Evolutionary conservation across 2,329 filamentous ascomycete species (phyloP).

Genomic region (Arthrobotrys conoides): DNA sequence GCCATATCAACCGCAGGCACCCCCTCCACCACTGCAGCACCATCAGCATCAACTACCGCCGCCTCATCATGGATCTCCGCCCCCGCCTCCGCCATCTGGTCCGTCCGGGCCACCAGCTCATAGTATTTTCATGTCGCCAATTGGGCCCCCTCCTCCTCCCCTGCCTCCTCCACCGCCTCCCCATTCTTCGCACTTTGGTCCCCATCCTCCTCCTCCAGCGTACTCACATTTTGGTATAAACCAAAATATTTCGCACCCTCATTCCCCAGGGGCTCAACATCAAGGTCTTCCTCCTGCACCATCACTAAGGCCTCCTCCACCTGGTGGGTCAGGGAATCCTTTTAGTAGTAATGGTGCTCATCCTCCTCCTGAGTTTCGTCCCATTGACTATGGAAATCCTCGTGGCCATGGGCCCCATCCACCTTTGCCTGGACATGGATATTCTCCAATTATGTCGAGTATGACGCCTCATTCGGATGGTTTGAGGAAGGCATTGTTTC

Average conservation of each 20-base stretch:
- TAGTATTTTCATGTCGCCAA: slow-evolving; percentile 45
- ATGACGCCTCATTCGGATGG: slow-evolving; percentile 36
- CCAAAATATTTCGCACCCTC: slow-evolving; percentile 49
- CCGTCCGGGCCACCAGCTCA: slow-evolving; percentile 36
- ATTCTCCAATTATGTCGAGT: slow-evolving; percentile 57
- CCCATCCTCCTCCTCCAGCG: slow-evolving; percentile 10
- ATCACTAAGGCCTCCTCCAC: slow-evolving; percentile 18
- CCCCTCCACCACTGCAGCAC: slow-evolving; percentile 23
- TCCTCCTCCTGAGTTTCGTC: slow-evolving; percentile 55
- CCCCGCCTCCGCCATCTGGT: slow-evolving; percentile 29
- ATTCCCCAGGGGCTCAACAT: slow-evolving; percentile 28
- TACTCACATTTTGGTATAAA: slow-evolving; percentile 44
- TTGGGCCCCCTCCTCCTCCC: slow-evolving; percentile 54
- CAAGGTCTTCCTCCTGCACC: slow-evolving; percentile 38
- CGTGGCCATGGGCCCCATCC: slow-evolving; percentile 46
- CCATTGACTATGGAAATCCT: slow-evolving; percentile 56
- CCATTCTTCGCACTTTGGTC: slow-evolving; percentile 37
- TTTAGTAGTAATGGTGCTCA: slow-evolving; percentile 57
- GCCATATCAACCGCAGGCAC: slow-evolving; percentile 42
- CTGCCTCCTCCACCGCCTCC: slow-evolving; percentile 46
- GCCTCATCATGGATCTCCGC: slow-evolving; percentile 42
- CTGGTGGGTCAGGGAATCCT: slow-evolving; percentile 44
- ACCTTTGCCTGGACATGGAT: slow-evolving; percentile 40
- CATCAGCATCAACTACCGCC: slow-evolving; percentile 44
- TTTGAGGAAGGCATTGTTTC: slow-evolving; percentile 52